Evolutionary conservation across 176 grass and related monocot species (phyloP).

Genomic region (bread wheat (Triticum aestivum)): DNA sequence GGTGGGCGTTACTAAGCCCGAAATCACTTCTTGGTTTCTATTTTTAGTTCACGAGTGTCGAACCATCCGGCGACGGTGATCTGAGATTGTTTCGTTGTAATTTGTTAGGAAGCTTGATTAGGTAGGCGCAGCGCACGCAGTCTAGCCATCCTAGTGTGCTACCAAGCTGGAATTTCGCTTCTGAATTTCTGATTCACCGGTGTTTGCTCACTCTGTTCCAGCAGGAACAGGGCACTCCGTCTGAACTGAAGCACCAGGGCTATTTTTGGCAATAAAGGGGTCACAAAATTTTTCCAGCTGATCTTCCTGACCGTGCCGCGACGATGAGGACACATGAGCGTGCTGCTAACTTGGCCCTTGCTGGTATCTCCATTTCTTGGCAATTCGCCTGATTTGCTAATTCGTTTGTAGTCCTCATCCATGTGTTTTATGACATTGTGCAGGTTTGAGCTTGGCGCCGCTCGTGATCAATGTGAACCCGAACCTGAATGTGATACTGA

Average conservation of each 20-base stretch:
- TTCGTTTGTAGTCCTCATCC: no score
- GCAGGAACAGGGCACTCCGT: not conserved
- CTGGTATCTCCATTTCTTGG: constrained; percentile 37
- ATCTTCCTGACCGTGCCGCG: not conserved
- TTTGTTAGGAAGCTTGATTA: not conserved
- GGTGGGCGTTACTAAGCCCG: not conserved
- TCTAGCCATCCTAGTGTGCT: not conserved
- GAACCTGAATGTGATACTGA: constrained; percentile 87
- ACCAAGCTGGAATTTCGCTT: not conserved
- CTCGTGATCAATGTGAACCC: constrained; percentile 79
- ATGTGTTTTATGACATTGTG: constrained; percentile 21
- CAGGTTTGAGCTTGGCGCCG: constrained; percentile 76
- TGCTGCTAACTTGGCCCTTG: constrained; percentile 73
- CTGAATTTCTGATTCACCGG: not conserved
- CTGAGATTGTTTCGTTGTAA: not conserved
- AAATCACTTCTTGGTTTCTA: not conserved
- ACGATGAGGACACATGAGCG: constrained; percentile 67
- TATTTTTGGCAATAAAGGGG: not conserved
- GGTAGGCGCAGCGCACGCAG: not conserved
- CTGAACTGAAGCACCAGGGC: not conserved
- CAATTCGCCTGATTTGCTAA: not conserved
- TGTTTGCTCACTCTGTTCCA: not conserved
- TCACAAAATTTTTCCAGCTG: no score
- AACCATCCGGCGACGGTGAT: not conserved
- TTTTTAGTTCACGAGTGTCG: not conserved